These are phyloP conservation scores for Candida mesenterica DNA, from an alignment of 1,139 yeast species.

Conservation along the genomic window DNA sequence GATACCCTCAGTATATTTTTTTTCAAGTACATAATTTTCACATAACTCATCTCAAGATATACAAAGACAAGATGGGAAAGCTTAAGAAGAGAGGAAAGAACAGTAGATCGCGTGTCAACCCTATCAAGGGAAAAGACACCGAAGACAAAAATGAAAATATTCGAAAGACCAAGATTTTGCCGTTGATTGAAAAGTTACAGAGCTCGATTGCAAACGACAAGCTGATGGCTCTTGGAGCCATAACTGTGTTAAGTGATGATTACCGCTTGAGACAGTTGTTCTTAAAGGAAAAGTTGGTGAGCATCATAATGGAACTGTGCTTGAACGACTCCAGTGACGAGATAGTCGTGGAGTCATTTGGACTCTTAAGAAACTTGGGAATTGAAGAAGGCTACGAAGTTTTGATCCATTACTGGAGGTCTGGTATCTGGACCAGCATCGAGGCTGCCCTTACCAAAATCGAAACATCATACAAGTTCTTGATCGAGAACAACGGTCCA, in stretches of 20 bases:
- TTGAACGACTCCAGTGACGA: conserved; percentile 70
- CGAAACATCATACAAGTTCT: conserved; percentile 43
- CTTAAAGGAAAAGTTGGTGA: conserved; percentile 68
- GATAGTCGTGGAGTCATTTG: conserved; percentile 75
- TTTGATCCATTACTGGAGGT: conserved; percentile 72
- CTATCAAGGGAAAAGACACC: conserved; percentile 23
- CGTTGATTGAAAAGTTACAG: conserved; percentile 63
- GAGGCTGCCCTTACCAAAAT: conserved; percentile 51
- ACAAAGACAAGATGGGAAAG: conserved; percentile 56
- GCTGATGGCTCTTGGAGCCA: conserved; percentile 73
- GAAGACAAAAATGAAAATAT: conserved; percentile 47
- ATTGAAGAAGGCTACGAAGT: conserved; percentile 90
- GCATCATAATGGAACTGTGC: conserved; percentile 60
- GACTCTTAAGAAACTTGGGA: conserved; percentile 73
- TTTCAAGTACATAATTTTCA: not conserved
- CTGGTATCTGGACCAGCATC: conserved; percentile 66
- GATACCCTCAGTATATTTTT: too few relatives aligned
- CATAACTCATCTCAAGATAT: conserved; percentile 9
- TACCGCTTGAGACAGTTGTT: conserved; percentile 57
- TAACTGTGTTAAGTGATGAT: conserved; percentile 71
- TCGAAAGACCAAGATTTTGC: conserved; percentile 58
- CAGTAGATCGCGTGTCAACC: conserved; percentile 53
- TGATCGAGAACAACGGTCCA: conserved; percentile 26
- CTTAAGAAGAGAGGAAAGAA: conserved; percentile 68
- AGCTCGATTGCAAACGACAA: conserved; percentile 70